Evolutionary conservation across 2,329 filamentous ascomycete species (phyloP).

Genomic region (Aspergillus amoenus): DNA sequence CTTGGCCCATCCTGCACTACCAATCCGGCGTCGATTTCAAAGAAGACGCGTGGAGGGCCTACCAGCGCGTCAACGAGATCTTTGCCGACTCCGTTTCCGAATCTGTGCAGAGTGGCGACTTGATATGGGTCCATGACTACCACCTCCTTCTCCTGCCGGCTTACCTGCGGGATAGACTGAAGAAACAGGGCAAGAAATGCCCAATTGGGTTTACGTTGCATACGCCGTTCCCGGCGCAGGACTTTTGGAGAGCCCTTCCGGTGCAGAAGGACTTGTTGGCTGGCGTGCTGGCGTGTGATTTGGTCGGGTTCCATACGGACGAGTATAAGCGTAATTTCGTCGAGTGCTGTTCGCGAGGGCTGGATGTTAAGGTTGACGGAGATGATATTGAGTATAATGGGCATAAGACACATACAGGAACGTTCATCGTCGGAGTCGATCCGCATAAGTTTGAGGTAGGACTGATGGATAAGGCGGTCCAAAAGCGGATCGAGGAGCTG

Average conservation of each 20-base stretch:
- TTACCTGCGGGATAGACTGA: conserved; percentile 77
- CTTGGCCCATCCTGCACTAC: conserved; percentile 97
- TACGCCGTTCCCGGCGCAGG: conserved; percentile 88
- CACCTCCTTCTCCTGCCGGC: conserved; percentile 92
- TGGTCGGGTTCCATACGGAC: conserved; percentile 98
- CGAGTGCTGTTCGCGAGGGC: conserved; percentile 78
- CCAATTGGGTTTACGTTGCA: conserved; percentile 96
- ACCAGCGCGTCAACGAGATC: conserved; percentile 81
- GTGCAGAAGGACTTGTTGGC: conserved; percentile 80
- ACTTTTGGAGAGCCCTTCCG: conserved; percentile 88
- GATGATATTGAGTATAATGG: conserved; percentile 74
- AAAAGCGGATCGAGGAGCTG: conserved; percentile 75
- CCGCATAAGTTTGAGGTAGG: neutral
- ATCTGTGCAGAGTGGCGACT: conserved; percentile 78
- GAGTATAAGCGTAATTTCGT: conserved; percentile 88
- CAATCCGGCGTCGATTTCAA: conserved; percentile 93
- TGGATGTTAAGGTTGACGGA: conserved; percentile 64
- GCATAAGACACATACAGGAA: conserved; percentile 78
- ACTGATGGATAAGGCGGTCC: conserved; percentile 72
- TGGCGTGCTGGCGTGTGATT: conserved; percentile 80
- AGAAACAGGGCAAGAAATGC: conserved; percentile 59
- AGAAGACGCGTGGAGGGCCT: conserved; percentile 83
- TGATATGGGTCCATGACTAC: conserved; percentile 97
- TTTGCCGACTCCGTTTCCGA: conserved; percentile 82
- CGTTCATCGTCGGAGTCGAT: conserved; percentile 91